Percentiles rank a stretch among this genome's conserved stretches.
Evolutionary conservation across 805 yeast genomes (phyloP).

Genomic region (Maudiozyma turicensis): DNA sequence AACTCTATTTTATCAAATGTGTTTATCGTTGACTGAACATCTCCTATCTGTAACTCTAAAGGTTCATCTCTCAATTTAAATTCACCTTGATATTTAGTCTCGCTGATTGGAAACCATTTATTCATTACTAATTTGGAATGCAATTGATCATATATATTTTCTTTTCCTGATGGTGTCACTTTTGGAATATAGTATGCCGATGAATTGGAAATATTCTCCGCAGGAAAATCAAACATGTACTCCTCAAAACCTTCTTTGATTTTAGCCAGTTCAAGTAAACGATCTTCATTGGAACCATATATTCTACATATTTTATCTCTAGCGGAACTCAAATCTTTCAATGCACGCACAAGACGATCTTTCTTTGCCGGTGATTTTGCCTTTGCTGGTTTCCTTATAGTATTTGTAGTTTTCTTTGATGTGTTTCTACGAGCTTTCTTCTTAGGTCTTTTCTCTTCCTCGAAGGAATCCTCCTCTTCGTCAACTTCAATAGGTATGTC

Average conservation of each 20-base stretch:
- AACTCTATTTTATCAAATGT: slow-evolving; percentile 19
- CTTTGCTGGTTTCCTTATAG: neutral
- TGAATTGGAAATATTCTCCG: slow-evolving; percentile 19
- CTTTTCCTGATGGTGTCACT: slow-evolving; percentile 8
- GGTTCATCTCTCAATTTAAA: slow-evolving; percentile 19
- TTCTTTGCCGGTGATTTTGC: neutral
- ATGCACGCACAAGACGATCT: slow-evolving; percentile 17
- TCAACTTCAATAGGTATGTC: slow-evolving; percentile 13
- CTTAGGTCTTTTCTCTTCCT: slow-evolving; percentile 2
- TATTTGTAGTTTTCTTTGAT: neutral
- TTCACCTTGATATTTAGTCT: slow-evolving; percentile 11
- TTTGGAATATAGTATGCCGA: slow-evolving; percentile 18
- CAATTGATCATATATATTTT: slow-evolving; percentile 1
- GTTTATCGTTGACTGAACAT: slow-evolving; percentile 11
- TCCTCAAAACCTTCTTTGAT: slow-evolving; percentile 44
- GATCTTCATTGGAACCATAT: slow-evolving; percentile 42
- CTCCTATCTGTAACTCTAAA: slow-evolving; percentile 14
- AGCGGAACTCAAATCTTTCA: slow-evolving; percentile 30
- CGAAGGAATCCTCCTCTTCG: slow-evolving; percentile 9
- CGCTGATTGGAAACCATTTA: slow-evolving; percentile 1
- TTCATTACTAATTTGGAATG: slow-evolving; percentile 6
- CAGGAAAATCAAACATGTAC: slow-evolving; percentile 35
- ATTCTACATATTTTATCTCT: slow-evolving; percentile 35
- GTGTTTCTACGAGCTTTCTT: neutral
- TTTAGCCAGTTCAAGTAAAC: slow-evolving; percentile 34